Evolutionary conservation across 306 rosid genomes (phyloP), one percentile per base, ranked within the genome.

Genomic region (Cucurbita maxima): DNA sequence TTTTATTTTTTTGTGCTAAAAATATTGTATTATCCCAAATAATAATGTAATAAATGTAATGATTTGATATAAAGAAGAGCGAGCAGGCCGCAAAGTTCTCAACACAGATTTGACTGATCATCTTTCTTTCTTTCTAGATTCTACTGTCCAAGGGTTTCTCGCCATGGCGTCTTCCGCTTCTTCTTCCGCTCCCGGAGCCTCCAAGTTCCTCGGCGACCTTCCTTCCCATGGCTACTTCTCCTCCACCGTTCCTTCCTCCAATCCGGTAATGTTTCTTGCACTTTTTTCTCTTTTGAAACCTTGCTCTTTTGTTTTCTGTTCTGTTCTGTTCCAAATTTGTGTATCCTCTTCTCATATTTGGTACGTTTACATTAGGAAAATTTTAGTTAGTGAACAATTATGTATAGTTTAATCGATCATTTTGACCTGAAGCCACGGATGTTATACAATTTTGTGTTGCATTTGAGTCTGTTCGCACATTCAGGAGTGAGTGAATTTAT

Each of bases 181-280:
- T 80, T 81, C 19, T 22, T 54, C 78, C 68, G 56, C 81, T n/a
- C 63, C 76, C 13, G 81, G 82, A 77, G 83, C 87, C 12, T 87
- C 85, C 68, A 47, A 76, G 76, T 76, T 83, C 79, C 91, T 87
- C 75, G 62, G 72, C 67, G 78, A 81, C 79, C 91, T 87, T 59
- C 91, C 91, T 41, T 87, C 91, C 73, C 91, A 81, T 14, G 91
- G 91, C 77, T 82, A 30, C 34, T 30, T 30, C 34, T 30, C 34
- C 34, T 30, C 34, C 73, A 76, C 82, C 68, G 84, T 87, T 22
- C 72, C 83, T 44, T 82, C 85, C 48, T 75, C 86, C 4, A 87
- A 80, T 79, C 91, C 82, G 84, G 91, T 84, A 77, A 75, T 73
- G 66, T 14, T 45, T 41, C 52, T 43, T 19, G 66, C 14, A 47